Base-by-base conservation (phyloP, 2,329 filamentous ascomycete species). In the Cordyceps pruinosa region DNA sequence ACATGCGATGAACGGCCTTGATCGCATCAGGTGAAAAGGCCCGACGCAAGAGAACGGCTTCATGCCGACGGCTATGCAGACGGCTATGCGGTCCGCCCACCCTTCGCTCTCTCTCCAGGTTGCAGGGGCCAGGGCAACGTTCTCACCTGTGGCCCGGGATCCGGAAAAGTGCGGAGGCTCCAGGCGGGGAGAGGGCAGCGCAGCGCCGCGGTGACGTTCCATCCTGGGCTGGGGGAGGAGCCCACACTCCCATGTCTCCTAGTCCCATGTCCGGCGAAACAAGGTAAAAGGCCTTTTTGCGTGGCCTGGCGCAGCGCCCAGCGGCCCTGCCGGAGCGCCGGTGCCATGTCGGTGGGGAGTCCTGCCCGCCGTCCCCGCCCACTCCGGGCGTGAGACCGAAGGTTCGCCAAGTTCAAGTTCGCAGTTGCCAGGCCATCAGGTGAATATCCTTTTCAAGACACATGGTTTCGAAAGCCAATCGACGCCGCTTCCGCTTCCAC, bases 191-290 rank as follows among this genome's bases (percentile, higher is more conserved):
- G 32, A 25, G 15, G 19, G 17, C 3, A 2, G n/a, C n/a, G n/a
- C n/a, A n/a, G n/a, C n/a, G n/a, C n/a, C 10, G 13, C 47, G 51
- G 55, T 57, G 55, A 57, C 55, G 55, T 57, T 57, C 48, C 55
- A 57, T 57, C 55, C 25, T 13, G 39, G 48, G 35, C 35, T n/a
- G 7, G 35, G 23, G 23, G 23, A 21, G 10, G 51, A 41, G 39
- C 41, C 52, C 52, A 55, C 52, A 54, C 51, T 46, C 51, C 52
- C 52, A 55, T n/a, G n/a, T n/a, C n/a, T n/a, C n/a, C n/a, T n/a
- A n/a, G n/a, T n/a, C n/a, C n/a, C n/a, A n/a, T 55, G 52, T 47
- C 42, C 42, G 44, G 52, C 34, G 42, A 44, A 25, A 30, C n/a
- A n/a, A n/a, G n/a, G n/a, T n/a, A n/a, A n/a, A n/a, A n/a, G n/a